Base-by-base conservation (phyloP, 768 basidiomycete species). In the Trametes gibbosa region DNA sequence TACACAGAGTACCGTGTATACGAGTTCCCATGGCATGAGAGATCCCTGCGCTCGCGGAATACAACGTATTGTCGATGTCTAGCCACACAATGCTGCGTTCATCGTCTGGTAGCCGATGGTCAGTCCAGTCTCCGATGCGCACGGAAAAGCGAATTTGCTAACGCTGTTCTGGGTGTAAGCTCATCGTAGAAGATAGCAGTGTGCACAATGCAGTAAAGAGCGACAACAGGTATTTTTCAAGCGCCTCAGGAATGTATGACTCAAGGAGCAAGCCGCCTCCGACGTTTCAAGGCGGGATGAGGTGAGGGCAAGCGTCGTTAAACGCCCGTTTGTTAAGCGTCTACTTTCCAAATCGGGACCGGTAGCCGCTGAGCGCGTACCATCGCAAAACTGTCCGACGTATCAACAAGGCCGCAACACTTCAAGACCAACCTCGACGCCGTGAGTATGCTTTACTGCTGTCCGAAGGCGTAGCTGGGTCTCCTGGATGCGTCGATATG, bases 1-100 rank as follows among this genome's bases (percentile, higher is more conserved):
- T 42, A 41, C 34, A 17, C n/a, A 40, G 47, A 23, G 6, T 64
- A 87, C 92, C 83, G 66, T 92, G 90, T 50, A 93, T 93, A 51
- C 84, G 82, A 60, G 84, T 72, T 13, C 86, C 85, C 92, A 95
- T 93, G 17, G 82, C 85, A 61, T 89, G 83, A 4, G 86, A 84
- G 52, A 94, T 90, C 70, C 79, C 84, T 19, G 84, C 77, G 65
- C 81, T 86, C 0, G 89, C 83, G 8, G 90, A 89, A 70, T 94
- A 95, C 16, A 95, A 79, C 2, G 91, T 92, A 66, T 95, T 93
- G 72, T 94, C 92, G 58, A 94, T 90, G 68, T 93, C 92, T 60
- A 94, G 84, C 82, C 86, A 93, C 50, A 91, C 78, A 49, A 92
- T 73, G 61, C 72, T 72, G 14, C 85, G 82, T 39, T 82, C 78